Base-by-base conservation (phyloP, 1,284 basidiomycete species). In the Sanghuangporus weigelae region DNA sequence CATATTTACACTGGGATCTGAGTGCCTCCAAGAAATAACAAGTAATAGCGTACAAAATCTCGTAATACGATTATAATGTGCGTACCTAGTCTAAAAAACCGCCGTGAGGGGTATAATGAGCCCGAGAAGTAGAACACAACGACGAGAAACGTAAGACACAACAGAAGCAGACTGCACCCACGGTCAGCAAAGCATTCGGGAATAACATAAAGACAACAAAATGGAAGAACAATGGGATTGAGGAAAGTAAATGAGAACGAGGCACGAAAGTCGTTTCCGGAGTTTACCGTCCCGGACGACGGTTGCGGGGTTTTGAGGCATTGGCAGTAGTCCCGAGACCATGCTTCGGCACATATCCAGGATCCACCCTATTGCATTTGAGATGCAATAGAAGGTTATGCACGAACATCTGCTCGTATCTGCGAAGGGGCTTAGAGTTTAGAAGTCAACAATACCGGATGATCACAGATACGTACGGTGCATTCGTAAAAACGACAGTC, bases 331-430 rank as follows among this genome's bases (percentile, higher is more conserved):
- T 85, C 31, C 87, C 90, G 42, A 88, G 80, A 5, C 91, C 91
- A 71, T 93, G 90, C n/a, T 79, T 75, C 26, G 92, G 92, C 35
- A 81, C 77, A 71, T 92, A 95, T 65, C 87, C 84, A 1, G 83
- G 78, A 71, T 95, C 93, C 21, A 91, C 76, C 65, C 85, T 83
- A 62, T 80, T 78, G 68, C 91, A 92, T 68, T 86, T 86, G 62
- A 95, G 84, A 73, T 95, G 84, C 38, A 92, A 76, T 14, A 96
- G 76, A 26, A 96, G 79, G 70, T 94, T 89, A 70, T 92, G 86
- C 2, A 95, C 89, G 71, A 96, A 95, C 64, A 87, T 84, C 72
- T 94, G 90, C 73, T 96, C 93, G 71, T 90, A 94, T 71, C 90
- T 91, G 57, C 51, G 23, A 60, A 67, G 49, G 67, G 57, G 39